phyloP scores from a whole-genome alignment of 139 green algal genomes.

The Chlamydomonas sphaeroides region DNA sequence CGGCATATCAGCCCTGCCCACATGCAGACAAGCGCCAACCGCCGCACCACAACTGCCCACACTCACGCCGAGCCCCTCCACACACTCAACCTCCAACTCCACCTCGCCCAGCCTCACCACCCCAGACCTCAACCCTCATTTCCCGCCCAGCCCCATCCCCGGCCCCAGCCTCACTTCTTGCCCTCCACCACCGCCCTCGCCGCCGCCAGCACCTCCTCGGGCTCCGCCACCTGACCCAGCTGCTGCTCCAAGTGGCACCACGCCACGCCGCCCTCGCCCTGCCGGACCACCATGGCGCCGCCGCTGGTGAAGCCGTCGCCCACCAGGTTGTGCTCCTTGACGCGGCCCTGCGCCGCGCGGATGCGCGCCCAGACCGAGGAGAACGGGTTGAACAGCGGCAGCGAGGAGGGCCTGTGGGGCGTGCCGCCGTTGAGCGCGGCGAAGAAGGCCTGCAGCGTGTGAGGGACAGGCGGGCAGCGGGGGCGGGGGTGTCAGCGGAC shows the following conservation, averaged over 20 bases:
- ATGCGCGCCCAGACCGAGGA: conserved; percentile 12
- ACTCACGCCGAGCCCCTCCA: too few species aligned
- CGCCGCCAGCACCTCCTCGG: conserved; percentile 22
- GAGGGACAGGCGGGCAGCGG: too few species aligned
- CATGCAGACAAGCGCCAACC: too few species aligned
- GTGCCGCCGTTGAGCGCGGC: conserved; percentile 20
- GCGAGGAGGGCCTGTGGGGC: neutral
- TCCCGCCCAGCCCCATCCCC: too few species aligned
- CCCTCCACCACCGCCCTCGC: conserved; percentile 1
- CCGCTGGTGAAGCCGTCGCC: conserved; percentile 31
- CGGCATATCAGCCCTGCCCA: too few species aligned
- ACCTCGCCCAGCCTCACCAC: too few species aligned
- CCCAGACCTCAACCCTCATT: too few species aligned
- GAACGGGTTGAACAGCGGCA: conserved; percentile 1
- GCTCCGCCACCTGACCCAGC: conserved; percentile 24
- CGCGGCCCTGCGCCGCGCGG: neutral
- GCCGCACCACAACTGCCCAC: neutral
- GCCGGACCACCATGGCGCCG: conserved; percentile 10
- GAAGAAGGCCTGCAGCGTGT: too few species aligned
- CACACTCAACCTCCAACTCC: too few species aligned
- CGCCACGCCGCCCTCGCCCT: neutral
- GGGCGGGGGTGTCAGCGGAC: too few species aligned
- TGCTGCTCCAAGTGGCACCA: conserved; percentile 23
- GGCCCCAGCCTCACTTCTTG: neutral
- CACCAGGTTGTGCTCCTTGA: conserved; percentile 21